A percentile compares a stretch with the other conserved stretches of the same genome.
These are phyloP conservation scores for Yarrowia porcina DNA, from an alignment of 805 yeast genomes.

Conservation along the genomic window DNA sequence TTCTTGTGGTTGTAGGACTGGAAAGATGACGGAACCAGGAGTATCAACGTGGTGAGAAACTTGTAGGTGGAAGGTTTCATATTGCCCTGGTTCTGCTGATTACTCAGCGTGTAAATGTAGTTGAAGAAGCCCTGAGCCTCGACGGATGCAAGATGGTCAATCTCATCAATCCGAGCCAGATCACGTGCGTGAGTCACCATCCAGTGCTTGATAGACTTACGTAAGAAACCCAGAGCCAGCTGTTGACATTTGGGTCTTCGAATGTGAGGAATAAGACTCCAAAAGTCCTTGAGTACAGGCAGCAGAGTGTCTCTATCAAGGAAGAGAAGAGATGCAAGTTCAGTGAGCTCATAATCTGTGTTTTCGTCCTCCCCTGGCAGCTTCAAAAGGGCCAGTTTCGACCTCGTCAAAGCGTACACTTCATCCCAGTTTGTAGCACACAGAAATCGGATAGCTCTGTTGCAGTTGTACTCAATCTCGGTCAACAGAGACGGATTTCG, in stretches of 20 bases:
- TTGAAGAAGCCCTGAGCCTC: conserved; percentile 22
- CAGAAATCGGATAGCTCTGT: neutral
- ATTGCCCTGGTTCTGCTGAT: conserved; percentile 14
- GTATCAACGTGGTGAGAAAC: conserved; percentile 8
- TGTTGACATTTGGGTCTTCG: conserved; percentile 5
- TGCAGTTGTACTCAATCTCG: conserved; percentile 19
- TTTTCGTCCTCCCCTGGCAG: neutral
- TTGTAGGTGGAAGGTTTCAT: neutral
- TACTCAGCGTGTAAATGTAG: conserved; percentile 20
- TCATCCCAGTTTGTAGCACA: conserved; percentile 24
- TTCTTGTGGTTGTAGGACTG: neutral
- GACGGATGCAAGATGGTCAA: neutral
- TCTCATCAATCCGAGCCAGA: conserved; percentile 7
- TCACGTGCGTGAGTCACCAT: conserved; percentile 16
- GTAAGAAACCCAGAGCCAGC: neutral
- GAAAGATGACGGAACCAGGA: conserved; percentile 7
- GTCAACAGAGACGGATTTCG: neutral
- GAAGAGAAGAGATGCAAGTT: neutral
- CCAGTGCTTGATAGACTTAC: conserved; percentile 11
- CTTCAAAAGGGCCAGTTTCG: neutral
- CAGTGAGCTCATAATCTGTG: neutral
- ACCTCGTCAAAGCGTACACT: neutral
- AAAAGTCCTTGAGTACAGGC: conserved; percentile 9
- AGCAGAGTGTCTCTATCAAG: neutral
- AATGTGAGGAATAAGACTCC: conserved; percentile 21